Conservation (phyloP, 2,329 filamentous ascomycete species). For the Claviceps capensis region DNA sequence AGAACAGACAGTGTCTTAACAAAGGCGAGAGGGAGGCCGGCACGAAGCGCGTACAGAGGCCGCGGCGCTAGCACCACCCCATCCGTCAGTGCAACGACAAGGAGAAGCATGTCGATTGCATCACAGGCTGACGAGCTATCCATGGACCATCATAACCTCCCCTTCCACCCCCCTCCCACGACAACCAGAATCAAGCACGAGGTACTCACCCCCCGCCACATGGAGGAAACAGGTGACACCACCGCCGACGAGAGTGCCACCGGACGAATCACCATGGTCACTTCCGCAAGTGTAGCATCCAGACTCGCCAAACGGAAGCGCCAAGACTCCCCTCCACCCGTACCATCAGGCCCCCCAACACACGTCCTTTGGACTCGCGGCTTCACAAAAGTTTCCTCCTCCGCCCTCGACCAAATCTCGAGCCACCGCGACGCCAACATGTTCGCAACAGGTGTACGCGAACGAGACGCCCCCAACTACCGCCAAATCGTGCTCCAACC, state of each 20-base stretch:
- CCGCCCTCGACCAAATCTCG: slow-evolving; percentile 62
- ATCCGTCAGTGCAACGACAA: slow-evolving; percentile 19
- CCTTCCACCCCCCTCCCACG: slow-evolving; percentile 16
- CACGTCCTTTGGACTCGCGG: slow-evolving; percentile 65
- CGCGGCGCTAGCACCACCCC: slow-evolving; percentile 22
- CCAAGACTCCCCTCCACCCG: slow-evolving; percentile 30
- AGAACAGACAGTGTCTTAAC: slow-evolving; percentile 14
- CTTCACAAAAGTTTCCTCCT: slow-evolving; percentile 58
- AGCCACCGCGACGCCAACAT: slow-evolving; percentile 68
- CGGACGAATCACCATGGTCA: slow-evolving; percentile 23
- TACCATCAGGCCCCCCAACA: slow-evolving; percentile 41
- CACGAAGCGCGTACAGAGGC: slow-evolving; percentile 22
- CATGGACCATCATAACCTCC: slow-evolving; percentile 20
- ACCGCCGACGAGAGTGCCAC: slow-evolving; percentile 39
- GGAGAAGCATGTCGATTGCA: slow-evolving; percentile 31
- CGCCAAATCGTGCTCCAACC: slow-evolving; percentile 59
- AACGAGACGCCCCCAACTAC: slow-evolving; percentile 64
- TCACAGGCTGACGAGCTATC: slow-evolving; percentile 35
- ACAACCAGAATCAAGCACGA: slow-evolving; percentile 44
- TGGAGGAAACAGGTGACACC: slow-evolving; percentile 42
- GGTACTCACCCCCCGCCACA: slow-evolving; percentile 37
- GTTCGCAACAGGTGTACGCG: slow-evolving; percentile 62
- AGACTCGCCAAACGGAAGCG: slow-evolving; percentile 42
- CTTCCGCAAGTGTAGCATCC: slow-evolving; percentile 24
- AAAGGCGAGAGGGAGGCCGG: slow-evolving; percentile 22